Conservation (phyloP, 768 basidiomycete genomes). For the Suillus plorans region DNA sequence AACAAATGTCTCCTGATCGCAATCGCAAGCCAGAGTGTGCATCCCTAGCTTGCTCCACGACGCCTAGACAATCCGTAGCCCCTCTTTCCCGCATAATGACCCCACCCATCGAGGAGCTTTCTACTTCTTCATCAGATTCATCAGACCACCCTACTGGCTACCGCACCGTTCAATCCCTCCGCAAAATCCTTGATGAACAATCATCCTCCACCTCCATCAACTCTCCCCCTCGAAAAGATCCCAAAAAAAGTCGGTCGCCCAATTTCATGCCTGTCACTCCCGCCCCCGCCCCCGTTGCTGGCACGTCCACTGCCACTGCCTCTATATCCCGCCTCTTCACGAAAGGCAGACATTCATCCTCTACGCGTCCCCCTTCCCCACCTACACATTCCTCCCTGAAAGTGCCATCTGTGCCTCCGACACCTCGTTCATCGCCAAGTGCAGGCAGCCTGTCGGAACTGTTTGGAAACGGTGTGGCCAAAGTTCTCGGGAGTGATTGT, state of each 20-base stretch:
- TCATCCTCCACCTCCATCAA: constrained; percentile 34
- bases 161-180: constrained; percentile 62
- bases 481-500: constrained; percentile 35
- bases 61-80: constrained; percentile 25
- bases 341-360: constrained; percentile 55
- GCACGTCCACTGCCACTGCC: constrained; percentile 76
- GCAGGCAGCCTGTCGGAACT: constrained; percentile 23
- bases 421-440: constrained; percentile 38
- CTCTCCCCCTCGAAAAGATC: constrained; percentile 12
- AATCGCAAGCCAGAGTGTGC: constrained; percentile 12
- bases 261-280: constrained; percentile 38
- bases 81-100: constrained; percentile 43
- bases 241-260: constrained; percentile 18
- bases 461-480: constrained; percentile 30
- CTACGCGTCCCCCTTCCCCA: constrained; percentile 61
- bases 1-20: constrained; percentile 15
- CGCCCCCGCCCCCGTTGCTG: constrained; percentile 52
- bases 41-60: constrained; percentile 29
- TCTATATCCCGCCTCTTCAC: constrained; percentile 78
- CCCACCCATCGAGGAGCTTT: constrained; percentile 56
- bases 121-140: constrained; percentile 50
- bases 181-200: constrained; percentile 64
- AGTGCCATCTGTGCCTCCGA: constrained; percentile 34
- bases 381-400: constrained; percentile 53
- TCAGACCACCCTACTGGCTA: constrained; percentile 54